phyloP scores from a whole-genome alignment of 495 filamentous ascomycete genomes.

The Tuber calosporum region DNA sequence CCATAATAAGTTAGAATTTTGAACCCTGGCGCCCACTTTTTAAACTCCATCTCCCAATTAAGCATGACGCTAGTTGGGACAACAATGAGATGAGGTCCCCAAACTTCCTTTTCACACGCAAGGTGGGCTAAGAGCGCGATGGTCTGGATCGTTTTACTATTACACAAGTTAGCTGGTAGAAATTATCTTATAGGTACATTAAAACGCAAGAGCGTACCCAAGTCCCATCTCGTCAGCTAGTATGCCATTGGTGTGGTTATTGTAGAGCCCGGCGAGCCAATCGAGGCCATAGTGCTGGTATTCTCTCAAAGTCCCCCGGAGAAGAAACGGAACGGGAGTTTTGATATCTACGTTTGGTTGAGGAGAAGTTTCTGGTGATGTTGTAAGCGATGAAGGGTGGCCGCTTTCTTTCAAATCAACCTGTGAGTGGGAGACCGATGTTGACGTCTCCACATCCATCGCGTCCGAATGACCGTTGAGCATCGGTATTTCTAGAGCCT shows the following conservation, averaged over 20 bases:
- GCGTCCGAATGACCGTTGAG: constrained; percentile 28
- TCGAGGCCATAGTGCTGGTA: constrained; percentile 96
- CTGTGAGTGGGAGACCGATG: constrained; percentile 30
- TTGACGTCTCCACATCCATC: constrained; percentile 35
- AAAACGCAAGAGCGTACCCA: constrained; percentile 47
- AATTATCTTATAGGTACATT: constrained; percentile 19
- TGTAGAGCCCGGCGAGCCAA: constrained; percentile 89
- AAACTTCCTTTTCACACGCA: constrained; percentile 80
- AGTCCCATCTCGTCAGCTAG: constrained; percentile 99
- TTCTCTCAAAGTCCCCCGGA: constrained; percentile 85
- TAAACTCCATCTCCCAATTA: constrained; percentile 99
- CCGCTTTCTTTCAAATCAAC: constrained; percentile 34
- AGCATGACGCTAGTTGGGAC: constrained; percentile 98
- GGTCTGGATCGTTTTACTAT: constrained; percentile 87
- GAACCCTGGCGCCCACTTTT: constrained; percentile 98
- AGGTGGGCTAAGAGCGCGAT: constrained; percentile 91
- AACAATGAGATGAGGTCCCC: constrained; percentile 93
- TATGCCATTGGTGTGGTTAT: constrained; percentile 91
- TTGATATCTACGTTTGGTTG: constrained; percentile 46
- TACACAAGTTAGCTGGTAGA: constrained; percentile 13
- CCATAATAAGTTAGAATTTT: constrained; percentile 98
- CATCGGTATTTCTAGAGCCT: constrained; percentile 8
- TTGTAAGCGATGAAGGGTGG: constrained; percentile 42
- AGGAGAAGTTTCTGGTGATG: constrained; percentile 43
- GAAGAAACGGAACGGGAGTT: constrained; percentile 76